phyloP scores from a whole-genome alignment of 441 rosid genomes.

The Brassica balearica region DNA sequence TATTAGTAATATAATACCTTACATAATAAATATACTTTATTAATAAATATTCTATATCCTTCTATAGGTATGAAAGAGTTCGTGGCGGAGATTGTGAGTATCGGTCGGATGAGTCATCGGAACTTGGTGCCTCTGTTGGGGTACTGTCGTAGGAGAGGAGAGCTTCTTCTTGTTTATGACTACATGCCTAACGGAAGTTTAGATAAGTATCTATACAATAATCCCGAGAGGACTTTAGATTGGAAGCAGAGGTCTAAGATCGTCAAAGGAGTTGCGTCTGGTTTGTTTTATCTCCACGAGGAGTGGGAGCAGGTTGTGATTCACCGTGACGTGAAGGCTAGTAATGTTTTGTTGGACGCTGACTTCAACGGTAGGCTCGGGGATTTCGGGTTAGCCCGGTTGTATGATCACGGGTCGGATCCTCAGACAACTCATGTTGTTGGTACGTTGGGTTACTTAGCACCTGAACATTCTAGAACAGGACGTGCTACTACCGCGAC shows the following conservation, averaged over 20 bases:
- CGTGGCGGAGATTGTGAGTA: constrained; percentile 69
- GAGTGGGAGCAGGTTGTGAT: constrained; percentile 7
- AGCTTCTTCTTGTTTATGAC: constrained; percentile 56
- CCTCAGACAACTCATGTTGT: constrained; percentile 75
- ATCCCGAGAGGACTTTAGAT: not conserved
- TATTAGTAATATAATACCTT: too few species aligned
- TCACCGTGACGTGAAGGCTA: constrained; percentile 2
- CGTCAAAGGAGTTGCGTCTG: not conserved
- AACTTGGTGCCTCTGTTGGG: constrained; percentile 77
- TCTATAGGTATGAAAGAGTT: constrained; percentile 56
- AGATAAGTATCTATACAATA: constrained; percentile 53
- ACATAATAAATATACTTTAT: too few species aligned
- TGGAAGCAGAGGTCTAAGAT: constrained; percentile 4
- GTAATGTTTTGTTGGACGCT: not conserved
- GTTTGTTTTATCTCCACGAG: not conserved
- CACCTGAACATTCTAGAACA: constrained; percentile 74
- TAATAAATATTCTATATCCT: too few species aligned
- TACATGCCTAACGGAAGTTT: constrained; percentile 2
- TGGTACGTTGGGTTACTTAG: constrained; percentile 83
- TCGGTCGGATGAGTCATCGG: constrained; percentile 81
- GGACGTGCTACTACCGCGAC: constrained; percentile 71
- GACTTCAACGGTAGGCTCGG: constrained; percentile 30
- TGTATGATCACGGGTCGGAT: constrained; percentile 74
- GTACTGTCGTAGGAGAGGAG: constrained; percentile 69
- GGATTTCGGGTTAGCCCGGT: constrained; percentile 81